Evolutionary conservation across 2,329 filamentous ascomycete genomes (phyloP), one percentile per base, ranked within the genome.

Genomic region (Sporothrix luriei): DNA sequence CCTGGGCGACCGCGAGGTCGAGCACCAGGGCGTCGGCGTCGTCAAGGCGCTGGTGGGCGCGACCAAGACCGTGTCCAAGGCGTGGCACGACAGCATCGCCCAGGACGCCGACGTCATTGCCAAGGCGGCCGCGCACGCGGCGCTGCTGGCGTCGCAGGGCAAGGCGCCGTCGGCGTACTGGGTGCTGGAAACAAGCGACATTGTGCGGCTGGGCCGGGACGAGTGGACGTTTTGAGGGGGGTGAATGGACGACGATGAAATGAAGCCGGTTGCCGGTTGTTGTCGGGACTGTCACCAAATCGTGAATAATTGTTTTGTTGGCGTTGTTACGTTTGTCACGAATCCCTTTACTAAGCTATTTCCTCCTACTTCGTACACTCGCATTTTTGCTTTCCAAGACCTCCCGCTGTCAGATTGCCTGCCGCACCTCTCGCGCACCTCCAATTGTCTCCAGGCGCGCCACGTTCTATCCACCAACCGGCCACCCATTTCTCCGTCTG

Each of bases 101-200:
- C 91, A 95, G 80, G 91, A 95, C 66, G 88, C 87, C 5, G 85
- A 89, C 69, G 86, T 90, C 46, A 92, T 97, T 79, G 91, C 82
- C 2, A 84, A 84, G 72, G 90, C 90, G 14, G 89, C 89, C 3
- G 85, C 91, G 2, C 81, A 80, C 66, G 90, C 89, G 1, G 85
- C 82, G 10, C 76, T 85, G 73, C 77, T 90, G 66, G 88, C 86
- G 0, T 82, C 82, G 71, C 82, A 86, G 78, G 87, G 86, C 70
- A 86, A 85, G 78, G 85, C 84, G n/a, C 84, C 82, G 68, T 82
- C 76, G 78, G 87, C 83, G 82, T 86, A 78, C 71, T 91, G 89
- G 89, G 75, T 87, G 11, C 26, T 93, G 40, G 84, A 84, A 49
- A 79, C 83, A 74, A 76, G 75, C 24, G 90, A 93, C 71, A 90